Conservation (phyloP, 805 yeast species). For the Starmerella powellii region DNA sequence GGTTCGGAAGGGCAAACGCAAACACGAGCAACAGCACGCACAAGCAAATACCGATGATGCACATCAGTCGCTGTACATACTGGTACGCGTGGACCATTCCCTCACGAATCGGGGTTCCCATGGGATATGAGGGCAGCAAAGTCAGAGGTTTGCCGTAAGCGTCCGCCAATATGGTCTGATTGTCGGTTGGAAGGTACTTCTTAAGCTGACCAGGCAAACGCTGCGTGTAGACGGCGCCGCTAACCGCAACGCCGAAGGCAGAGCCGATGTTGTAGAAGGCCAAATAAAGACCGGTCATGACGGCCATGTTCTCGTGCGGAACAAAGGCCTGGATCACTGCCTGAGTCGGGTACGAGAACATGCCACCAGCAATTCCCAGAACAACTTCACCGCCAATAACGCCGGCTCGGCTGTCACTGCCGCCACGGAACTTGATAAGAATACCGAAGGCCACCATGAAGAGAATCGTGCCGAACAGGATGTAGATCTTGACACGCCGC, state of each 20-base stretch:
- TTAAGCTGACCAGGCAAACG: conserved; percentile 37
- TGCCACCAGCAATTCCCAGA: conserved; percentile 63
- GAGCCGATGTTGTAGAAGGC: conserved; percentile 51
- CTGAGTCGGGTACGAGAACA: conserved; percentile 54
- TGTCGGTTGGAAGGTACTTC: conserved; percentile 28
- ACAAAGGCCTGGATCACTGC: conserved; percentile 48
- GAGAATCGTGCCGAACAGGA: conserved; percentile 43
- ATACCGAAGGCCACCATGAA: conserved; percentile 56
- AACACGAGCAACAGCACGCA: conserved; percentile 40
- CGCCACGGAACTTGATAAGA: conserved; percentile 44
- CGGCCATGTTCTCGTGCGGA: conserved; percentile 54
- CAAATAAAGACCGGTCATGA: conserved; percentile 44
- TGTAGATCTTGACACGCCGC: conserved; percentile 47
- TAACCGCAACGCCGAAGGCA: conserved; percentile 49
- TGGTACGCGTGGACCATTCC: conserved; percentile 49
- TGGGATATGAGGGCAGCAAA: conserved; percentile 37
- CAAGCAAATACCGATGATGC: conserved; percentile 43
- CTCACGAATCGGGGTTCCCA: conserved; percentile 53
- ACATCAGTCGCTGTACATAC: conserved; percentile 46
- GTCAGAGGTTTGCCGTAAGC: conserved; percentile 46
- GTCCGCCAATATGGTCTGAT: conserved; percentile 32
- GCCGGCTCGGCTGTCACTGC: conserved; percentile 35
- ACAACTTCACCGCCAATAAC: conserved; percentile 53
- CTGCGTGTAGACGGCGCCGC: conserved; percentile 66
- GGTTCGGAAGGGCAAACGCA: conserved; percentile 44